Evolutionary conservation across 371 early-diverging fungal genomes (phyloP), one percentile per base, ranked within the genome.

Genomic region (Lichtheimia corymbifera): DNA sequence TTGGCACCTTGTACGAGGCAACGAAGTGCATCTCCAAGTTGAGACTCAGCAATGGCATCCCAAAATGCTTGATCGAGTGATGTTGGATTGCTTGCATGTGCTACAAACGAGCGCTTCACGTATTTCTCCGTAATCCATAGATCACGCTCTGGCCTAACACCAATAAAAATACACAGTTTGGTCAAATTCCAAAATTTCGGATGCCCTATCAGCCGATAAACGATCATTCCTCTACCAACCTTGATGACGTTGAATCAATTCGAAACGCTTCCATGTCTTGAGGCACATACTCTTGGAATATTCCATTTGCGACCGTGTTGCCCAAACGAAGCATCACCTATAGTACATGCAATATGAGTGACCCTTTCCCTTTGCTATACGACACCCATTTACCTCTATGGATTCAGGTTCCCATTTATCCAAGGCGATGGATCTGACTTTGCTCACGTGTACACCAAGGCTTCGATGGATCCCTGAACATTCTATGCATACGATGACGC

Each of bases 401-500:
- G 83, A 61, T 58, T 94, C 92, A 2, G 89, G 77, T 58, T 93
- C 94, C 96, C 94, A 96, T 57, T 91, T 88, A 74, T 97, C 97
- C 47, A 97, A 73, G 17, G 82, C 82, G 41, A 96, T 72, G 0
- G 95, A 94, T 58, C 92, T 81, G 27, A 96, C 93, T 74, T 94
- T 93, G 64, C 91, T 90, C 17, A 94, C 85, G 67, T 95, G 95
- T 4, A 93, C 92, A 11, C 99, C 99, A 13, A 97, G 76, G 41
- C 96, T 93, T 63, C 99, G 89, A 74, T 99, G 99, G 30, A 93
- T 88, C 20, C 98, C 97, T 18, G 97, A 96, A 72, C 99, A 99
- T 55, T 94, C 95, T 28, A 98, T 94, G 71, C 99, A 99, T 44
- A 99, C 74, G 49, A 97, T 83, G 5, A 91, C 85, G 20, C 99